Conservation (phyloP, 2,329 filamentous ascomycete species). For the Nigrospora oryzae region DNA sequence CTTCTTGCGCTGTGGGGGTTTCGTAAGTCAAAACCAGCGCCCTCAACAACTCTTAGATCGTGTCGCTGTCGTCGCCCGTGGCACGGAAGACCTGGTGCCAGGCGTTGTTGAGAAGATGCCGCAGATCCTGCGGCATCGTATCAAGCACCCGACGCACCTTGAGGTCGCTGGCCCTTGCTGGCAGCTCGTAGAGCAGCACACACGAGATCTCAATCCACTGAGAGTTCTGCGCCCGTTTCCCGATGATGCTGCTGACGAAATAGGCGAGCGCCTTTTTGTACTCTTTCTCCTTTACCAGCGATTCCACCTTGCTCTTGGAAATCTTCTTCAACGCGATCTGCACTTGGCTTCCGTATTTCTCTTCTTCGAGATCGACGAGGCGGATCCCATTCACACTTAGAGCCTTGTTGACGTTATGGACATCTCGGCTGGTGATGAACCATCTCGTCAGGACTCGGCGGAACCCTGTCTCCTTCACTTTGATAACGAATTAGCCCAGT, state of each 20-base stretch:
- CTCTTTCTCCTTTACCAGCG: slow-evolving; percentile 23
- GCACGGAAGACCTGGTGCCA: slow-evolving; percentile 27
- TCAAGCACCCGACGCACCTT: slow-evolving; percentile 28
- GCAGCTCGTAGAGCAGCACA: slow-evolving; percentile 29
- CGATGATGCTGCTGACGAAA: slow-evolving; percentile 31
- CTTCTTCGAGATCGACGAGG: slow-evolving; percentile 26
- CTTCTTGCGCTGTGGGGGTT: slow-evolving; percentile 28
- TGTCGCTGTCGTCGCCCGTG: slow-evolving; percentile 21
- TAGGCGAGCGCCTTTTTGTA: slow-evolving; percentile 33
- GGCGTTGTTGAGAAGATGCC: slow-evolving; percentile 24
- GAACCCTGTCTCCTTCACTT: slow-evolving; percentile 8
- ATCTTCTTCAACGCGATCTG: slow-evolving; percentile 24
- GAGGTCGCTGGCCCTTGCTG: slow-evolving; percentile 26
- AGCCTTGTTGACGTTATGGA: slow-evolving; percentile 20
- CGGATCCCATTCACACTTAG: slow-evolving; percentile 19
- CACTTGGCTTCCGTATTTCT: slow-evolving; percentile 26
- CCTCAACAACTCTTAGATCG: slow-evolving; percentile 32
- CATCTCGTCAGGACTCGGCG: slow-evolving; percentile 22
- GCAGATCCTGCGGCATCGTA: slow-evolving; percentile 28
- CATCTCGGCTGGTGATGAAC: slow-evolving; percentile 29
- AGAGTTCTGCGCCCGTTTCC: slow-evolving; percentile 30
- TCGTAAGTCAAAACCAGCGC: slow-evolving; percentile 30
- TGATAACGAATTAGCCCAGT: not conserved
- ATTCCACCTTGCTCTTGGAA: slow-evolving; percentile 25
- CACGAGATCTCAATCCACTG: slow-evolving; percentile 35